Percentiles rank a stretch among this genome's conserved stretches.
These are phyloP conservation scores for Davidsoniella eucalypti DNA, from an alignment of 2,329 filamentous ascomycete species.

Conservation along the genomic window DNA sequence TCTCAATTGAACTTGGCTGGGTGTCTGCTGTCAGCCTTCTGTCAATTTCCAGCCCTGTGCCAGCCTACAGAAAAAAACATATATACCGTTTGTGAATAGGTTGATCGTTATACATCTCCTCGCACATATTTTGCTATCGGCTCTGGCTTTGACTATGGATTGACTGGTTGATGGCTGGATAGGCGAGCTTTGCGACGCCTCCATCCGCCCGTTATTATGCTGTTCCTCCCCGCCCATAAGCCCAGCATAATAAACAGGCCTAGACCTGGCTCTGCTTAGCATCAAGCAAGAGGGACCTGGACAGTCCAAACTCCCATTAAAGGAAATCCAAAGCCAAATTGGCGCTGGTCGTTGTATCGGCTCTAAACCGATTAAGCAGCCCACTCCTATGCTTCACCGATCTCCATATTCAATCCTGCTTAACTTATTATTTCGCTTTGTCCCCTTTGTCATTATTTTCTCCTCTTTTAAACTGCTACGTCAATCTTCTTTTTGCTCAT, in stretches of 20 bases:
- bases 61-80: too few species aligned
- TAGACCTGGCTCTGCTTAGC: slow-evolving; percentile 5
- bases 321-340: not conserved
- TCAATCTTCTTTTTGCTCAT: not conserved
- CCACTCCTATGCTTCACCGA: slow-evolving; percentile 4
- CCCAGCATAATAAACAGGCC: slow-evolving; percentile 4
- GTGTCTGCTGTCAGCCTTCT: too few species aligned
- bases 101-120: too few species aligned
- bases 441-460: slow-evolving; percentile 2
- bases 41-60: too few species aligned
- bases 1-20: too few species aligned
- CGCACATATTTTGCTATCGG: too few species aligned
- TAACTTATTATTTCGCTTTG: slow-evolving; percentile 3
- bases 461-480: not conserved
- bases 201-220: not conserved
- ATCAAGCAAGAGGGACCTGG: not conserved
- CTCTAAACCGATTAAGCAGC: slow-evolving; percentile 1
- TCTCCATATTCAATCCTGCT: slow-evolving; percentile 4
- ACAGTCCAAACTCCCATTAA: not conserved
- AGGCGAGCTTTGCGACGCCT: slow-evolving; percentile 1
- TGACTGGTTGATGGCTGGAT: slow-evolving; percentile 5
- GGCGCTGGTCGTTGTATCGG: slow-evolving; percentile 2
- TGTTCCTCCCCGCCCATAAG: slow-evolving; percentile 7
- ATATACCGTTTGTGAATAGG: too few species aligned
- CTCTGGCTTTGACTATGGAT: slow-evolving; percentile 2